Evolutionary conservation across 2,329 filamentous ascomycete species (phyloP), one percentile per base, ranked within the genome.

Genomic region (Aspergillus tanneri): DNA sequence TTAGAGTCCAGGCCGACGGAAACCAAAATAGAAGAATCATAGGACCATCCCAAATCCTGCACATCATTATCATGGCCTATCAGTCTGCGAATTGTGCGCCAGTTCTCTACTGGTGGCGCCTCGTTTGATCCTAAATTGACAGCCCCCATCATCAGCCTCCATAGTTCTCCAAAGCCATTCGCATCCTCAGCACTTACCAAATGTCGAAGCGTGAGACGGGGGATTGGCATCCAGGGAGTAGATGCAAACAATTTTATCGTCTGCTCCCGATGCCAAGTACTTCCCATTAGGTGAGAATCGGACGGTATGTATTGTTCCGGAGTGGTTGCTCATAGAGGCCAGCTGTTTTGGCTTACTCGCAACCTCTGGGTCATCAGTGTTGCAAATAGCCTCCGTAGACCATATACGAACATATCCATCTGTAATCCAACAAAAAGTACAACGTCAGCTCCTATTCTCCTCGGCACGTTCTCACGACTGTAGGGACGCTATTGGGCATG

Each of bases 1-100:
- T 99, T 99, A 35, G 93, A 97, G 72, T 99, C 93, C 58, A 99
- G 75, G 2, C 93, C 95, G 21, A 99, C 93, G 0, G 93, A 97
- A 4, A 97, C 91, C 52, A 99, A 76, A 46, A 99, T 89, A 1
- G 92, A 96, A 23, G 91, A 95, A 74, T 99, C 93, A 65, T 86
- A 86, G 16, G 93, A 96, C 93, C 93, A 99, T 23, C 90, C 93
- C 49, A 99, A 77, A 73, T 99, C 95, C 71, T 99, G 93, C 4
- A 99, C 91, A 73, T 99, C 93, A 65, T 97, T 99, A 64, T 99
- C 93, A 68, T 99, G 95, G 12, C 93, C 95, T 50, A 96, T 93
- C 43, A 99, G 77, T 54, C 93, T 86, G 66, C 90, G 88, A 62
- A 91, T 87, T 18, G 95, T 95, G 71, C 95, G 91, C 93, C 93